Conservation (phyloP, 108 stramenopile species). For the Asterionellopsis glacialis region DNA sequence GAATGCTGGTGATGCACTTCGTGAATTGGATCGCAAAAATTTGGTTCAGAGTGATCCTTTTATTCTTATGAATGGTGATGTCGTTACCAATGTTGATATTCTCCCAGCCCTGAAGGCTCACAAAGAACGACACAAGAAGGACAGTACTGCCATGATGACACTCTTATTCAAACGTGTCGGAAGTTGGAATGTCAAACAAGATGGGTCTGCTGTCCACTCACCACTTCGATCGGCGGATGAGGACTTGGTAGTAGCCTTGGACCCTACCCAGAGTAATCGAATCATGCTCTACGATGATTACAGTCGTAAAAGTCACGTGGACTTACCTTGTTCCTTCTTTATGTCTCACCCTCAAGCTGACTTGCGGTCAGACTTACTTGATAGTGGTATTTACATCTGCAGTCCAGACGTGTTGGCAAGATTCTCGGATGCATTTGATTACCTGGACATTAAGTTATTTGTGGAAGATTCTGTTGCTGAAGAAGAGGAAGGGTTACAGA, state of each 20-base stretch:
- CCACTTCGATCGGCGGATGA: slow-evolving; percentile 41
- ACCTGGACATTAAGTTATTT: slow-evolving; percentile 87
- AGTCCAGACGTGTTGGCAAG: slow-evolving; percentile 95
- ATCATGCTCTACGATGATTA: slow-evolving; percentile 70
- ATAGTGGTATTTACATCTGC: slow-evolving; percentile 95
- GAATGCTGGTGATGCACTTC: slow-evolving; percentile 92
- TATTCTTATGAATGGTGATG: slow-evolving; percentile 91
- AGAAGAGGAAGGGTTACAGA: slow-evolving; percentile 91
- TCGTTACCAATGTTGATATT: slow-evolving; percentile 89
- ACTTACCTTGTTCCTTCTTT: slow-evolving; percentile 74
- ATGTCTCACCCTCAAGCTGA: slow-evolving; percentile 56
- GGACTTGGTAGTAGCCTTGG: slow-evolving; percentile 79
- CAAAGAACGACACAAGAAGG: slow-evolving; percentile 59
- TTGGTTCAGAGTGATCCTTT: slow-evolving; percentile 95
- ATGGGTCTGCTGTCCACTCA: slow-evolving; percentile 24
- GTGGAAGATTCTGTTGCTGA: slow-evolving; percentile 90
- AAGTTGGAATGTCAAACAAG: slow-evolving; percentile 23
- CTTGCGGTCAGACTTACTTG: slow-evolving; percentile 77
- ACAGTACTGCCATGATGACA: slow-evolving; percentile 85
- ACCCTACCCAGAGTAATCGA: slow-evolving; percentile 60
- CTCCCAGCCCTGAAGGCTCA: slow-evolving; percentile 57
- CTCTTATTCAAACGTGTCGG: slow-evolving; percentile 68
- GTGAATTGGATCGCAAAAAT: slow-evolving; percentile 92
- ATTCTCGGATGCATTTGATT: slow-evolving; percentile 96
- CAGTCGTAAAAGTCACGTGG: slow-evolving; percentile 21